Percentiles rank a stretch among this genome's conserved stretches.
Conservation (phyloP, 805 yeast species). For the Teunomyces gatunensis region DNA sequence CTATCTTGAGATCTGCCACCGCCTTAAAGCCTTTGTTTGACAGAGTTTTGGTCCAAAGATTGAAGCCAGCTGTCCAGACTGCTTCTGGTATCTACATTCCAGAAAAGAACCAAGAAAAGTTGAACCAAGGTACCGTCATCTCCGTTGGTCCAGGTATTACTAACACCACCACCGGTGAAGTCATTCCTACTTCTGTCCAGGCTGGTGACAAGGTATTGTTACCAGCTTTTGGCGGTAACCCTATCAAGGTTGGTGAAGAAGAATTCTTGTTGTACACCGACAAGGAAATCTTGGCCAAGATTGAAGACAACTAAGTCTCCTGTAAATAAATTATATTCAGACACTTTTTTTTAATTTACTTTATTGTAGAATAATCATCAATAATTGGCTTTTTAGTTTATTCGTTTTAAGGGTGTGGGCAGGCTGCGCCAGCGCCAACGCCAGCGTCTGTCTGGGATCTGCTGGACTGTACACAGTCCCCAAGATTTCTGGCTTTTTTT, state of each 20-base stretch:
- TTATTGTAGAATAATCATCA: background rate
- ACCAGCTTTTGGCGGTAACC: constrained; percentile 91
- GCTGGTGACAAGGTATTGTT: constrained; percentile 93
- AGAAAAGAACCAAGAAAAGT: constrained; percentile 92
- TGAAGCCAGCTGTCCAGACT: constrained; percentile 87
- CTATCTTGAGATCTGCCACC: constrained; percentile 77
- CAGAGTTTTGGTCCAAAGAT: constrained; percentile 93
- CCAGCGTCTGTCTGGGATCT: too few species aligned
- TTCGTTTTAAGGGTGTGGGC: background rate
- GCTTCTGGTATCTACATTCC: constrained; percentile 92
- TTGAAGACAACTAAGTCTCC: constrained; percentile 37
- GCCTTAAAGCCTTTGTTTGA: constrained; percentile 89
- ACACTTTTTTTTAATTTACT: background rate
- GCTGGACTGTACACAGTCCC: background rate
- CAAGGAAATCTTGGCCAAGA: constrained; percentile 91
- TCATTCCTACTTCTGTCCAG: constrained; percentile 69
- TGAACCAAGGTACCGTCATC: constrained; percentile 86
- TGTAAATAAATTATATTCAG: background rate
- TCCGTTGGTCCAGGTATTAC: constrained; percentile 94
- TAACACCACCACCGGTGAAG: constrained; percentile 66
- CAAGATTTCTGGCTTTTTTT: background rate
- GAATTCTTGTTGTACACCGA: constrained; percentile 84
- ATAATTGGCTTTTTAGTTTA: background rate
- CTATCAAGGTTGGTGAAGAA: constrained; percentile 84
- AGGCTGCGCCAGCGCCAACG: too few species aligned